Conservation (phyloP, 163 green algal species). For the Trebouxia gelatinosa region DNA sequence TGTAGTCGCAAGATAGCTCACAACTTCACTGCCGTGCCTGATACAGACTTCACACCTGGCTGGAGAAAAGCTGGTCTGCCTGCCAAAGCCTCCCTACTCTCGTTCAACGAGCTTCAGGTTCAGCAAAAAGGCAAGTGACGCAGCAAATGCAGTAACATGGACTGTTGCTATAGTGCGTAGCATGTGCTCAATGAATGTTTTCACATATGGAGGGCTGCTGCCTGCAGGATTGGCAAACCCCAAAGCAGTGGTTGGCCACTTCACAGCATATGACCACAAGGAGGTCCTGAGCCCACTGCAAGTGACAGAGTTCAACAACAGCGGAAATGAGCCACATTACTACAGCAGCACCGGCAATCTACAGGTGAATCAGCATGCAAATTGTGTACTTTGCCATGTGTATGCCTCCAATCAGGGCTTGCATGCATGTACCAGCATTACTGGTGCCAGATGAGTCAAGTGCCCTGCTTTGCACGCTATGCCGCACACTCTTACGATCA, state of each 20-base stretch:
- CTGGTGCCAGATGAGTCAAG: too few species aligned
- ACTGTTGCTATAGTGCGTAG: background rate
- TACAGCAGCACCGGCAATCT: constrained; percentile 13
- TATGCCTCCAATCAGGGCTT: too few species aligned
- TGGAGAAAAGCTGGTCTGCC: constrained; percentile 53
- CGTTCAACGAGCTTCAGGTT: background rate
- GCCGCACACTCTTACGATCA: background rate
- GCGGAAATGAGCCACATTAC: constrained; percentile 4
- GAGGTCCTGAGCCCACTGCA: constrained; percentile 22
- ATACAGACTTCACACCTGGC: constrained; percentile 61
- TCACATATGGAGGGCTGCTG: background rate
- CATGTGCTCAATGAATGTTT: background rate
- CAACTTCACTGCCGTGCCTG: background rate
- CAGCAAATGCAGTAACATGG: background rate
- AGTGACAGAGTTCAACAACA: background rate
- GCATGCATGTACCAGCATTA: too few species aligned
- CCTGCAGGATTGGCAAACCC: constrained; percentile 15
- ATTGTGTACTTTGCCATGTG: too few species aligned
- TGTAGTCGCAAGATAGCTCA: background rate
- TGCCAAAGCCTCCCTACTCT: background rate
- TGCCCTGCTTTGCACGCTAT: too few species aligned
- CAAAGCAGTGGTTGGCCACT: background rate
- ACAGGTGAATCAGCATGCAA: background rate
- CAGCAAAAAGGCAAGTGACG: background rate
- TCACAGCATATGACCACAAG: background rate